phyloP scores from a whole-genome alignment of 345 rosid genomes.

The Bretschneidera sinensis region DNA sequence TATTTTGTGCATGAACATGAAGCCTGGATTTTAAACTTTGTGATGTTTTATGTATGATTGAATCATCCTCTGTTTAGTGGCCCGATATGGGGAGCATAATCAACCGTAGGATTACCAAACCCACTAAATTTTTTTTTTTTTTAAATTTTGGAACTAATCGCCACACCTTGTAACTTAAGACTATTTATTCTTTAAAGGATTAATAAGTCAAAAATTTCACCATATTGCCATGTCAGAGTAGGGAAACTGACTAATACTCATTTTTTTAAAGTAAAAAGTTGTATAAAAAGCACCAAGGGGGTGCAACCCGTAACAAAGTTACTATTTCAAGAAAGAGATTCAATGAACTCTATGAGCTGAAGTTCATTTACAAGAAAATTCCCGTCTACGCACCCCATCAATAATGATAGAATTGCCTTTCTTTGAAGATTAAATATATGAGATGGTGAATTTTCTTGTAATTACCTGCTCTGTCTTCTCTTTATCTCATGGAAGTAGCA shows the following conservation, averaged over 20 bases:
- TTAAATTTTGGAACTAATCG: no score
- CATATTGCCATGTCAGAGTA: no score
- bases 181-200: neutral
- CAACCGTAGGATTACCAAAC: neutral
- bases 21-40: neutral
- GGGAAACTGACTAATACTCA: no score
- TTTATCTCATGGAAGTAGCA: neutral
- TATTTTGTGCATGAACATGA: neutral
- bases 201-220: no score
- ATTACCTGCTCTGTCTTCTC: neutral
- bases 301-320: no score
- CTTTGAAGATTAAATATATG: neutral
- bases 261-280: no score
- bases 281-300: no score
- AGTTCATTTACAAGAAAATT: no score
- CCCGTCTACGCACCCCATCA: no score
- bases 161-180: neutral
- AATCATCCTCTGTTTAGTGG: neutral
- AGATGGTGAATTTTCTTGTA: neutral
- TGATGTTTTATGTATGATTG: neutral
- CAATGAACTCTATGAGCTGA: no score
- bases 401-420: no score
- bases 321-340: no score
- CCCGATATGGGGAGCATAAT: neutral
- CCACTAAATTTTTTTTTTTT: neutral